Conservation (phyloP, 2,329 filamentous ascomycete genomes). For the Exophiala lecanii-corni region DNA sequence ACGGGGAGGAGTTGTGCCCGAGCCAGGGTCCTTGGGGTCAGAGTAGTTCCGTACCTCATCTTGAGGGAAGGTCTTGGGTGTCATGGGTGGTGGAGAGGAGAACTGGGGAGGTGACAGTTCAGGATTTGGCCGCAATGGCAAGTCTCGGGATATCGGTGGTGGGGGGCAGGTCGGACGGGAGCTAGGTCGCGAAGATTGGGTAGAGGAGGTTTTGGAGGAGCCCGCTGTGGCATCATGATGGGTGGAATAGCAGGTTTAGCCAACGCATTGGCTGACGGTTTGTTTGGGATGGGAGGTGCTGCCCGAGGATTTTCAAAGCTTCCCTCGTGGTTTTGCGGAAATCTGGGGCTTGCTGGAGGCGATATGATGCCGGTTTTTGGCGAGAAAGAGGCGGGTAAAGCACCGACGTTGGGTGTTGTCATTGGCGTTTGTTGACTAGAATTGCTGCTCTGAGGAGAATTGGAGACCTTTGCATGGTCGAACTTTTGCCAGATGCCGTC, state of each 20-base stretch:
- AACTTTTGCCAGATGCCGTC: slow-evolving; percentile 96
- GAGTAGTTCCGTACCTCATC: slow-evolving; percentile 66
- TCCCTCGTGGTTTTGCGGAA: slow-evolving; percentile 82
- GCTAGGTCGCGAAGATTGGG: slow-evolving; percentile 32
- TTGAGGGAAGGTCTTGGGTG: slow-evolving; percentile 56
- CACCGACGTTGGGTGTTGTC: slow-evolving; percentile 34
- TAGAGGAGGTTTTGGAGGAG: slow-evolving; percentile 79
- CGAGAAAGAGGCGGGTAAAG: slow-evolving; percentile 44
- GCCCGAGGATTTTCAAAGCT: slow-evolving; percentile 97
- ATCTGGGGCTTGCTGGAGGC: slow-evolving; percentile 77
- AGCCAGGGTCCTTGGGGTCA: slow-evolving; percentile 48
- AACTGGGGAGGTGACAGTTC: slow-evolving; percentile 9
- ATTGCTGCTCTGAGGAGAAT: slow-evolving; percentile 26
- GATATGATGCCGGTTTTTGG: slow-evolving; percentile 60
- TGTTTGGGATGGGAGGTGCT: slow-evolving; percentile 76
- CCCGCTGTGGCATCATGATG: slow-evolving; percentile 70
- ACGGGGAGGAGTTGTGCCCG: slow-evolving; percentile 13
- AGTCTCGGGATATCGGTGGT: slow-evolving; percentile 25
- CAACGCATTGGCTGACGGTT: slow-evolving; percentile 33
- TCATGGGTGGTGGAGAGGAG: slow-evolving; percentile 31
- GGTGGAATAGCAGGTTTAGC: slow-evolving; percentile 45
- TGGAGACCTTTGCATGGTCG: slow-evolving; percentile 66
- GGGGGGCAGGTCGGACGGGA: slow-evolving; percentile 37
- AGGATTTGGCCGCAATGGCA: slow-evolving; percentile 13
- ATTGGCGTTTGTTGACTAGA: slow-evolving; percentile 21